A percentile compares a stretch with the other conserved stretches of the same genome.
These are phyloP conservation scores for Candida maris DNA, from an alignment of 805 yeast genomes.

Conservation along the genomic window DNA sequence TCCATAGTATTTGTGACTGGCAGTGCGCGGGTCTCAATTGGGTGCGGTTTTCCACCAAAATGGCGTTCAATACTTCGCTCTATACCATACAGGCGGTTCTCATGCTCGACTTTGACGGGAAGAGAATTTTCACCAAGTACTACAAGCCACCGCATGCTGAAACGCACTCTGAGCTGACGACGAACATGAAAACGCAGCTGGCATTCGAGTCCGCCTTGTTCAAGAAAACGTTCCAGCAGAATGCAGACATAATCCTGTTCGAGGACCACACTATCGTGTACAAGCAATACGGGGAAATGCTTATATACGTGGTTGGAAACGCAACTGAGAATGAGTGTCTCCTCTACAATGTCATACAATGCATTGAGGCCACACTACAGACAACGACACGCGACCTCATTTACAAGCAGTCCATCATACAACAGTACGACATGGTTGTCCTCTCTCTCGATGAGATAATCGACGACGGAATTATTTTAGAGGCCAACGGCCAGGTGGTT, in stretches of 20 bases:
- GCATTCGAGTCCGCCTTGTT: conserved; percentile 73
- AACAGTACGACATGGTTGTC: conserved; percentile 79
- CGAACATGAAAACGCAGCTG: conserved; percentile 54
- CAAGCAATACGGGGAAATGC: conserved; percentile 75
- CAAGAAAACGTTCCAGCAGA: conserved; percentile 72
- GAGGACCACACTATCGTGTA: conserved; percentile 82
- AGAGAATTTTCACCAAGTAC: conserved; percentile 80
- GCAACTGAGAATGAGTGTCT: conserved; percentile 83
- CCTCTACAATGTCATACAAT: conserved; percentile 70
- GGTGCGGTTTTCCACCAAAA: no score
- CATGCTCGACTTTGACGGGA: conserved; percentile 77
- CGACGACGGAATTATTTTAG: conserved; percentile 91
- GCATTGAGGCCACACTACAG: conserved; percentile 77
- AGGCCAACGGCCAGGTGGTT: conserved; percentile 81
- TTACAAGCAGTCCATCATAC: conserved; percentile 75
- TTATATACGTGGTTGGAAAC: conserved; percentile 68
- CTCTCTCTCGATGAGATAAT: conserved; percentile 88
- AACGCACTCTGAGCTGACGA: conserved; percentile 30
- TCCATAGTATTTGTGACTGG: no score
- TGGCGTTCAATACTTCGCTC: conserved; percentile 45
- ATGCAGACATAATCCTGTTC: conserved; percentile 74
- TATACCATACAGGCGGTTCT: conserved; percentile 80
- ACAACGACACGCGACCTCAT: conserved; percentile 65
- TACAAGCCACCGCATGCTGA: conserved; percentile 60
- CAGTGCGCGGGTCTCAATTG: no score